Evolutionary conservation across 2,329 filamentous ascomycete species (phyloP), one percentile per base, ranked within the genome.

Genomic region (Phyllosticta ampelicida): DNA sequence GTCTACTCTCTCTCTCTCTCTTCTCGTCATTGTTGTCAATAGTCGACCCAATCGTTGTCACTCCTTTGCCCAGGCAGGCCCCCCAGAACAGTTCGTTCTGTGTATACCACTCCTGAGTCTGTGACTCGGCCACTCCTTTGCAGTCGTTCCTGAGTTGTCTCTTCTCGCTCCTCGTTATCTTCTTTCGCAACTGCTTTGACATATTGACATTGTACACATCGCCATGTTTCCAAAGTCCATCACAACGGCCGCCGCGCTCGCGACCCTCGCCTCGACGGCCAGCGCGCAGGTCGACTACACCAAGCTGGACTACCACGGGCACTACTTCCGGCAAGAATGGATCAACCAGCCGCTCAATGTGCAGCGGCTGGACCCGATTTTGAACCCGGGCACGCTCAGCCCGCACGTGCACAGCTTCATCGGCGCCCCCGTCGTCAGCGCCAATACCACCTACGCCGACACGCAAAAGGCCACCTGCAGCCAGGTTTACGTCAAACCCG

Each of bases 291-390:
- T 58, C 36, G 56, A 58, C 51, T 58, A 48, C 44, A 63, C 66
- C 20, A 70, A 67, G 6, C 69, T 70, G 60, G 65, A 69, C 56
- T 72, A 70, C 64, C 60, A 61, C 56, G 70, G 70, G n/a, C 64
- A 69, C 51, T 73, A 73, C 61, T 73, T 73, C 64, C 67, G 65
- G 61, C 70, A 68, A 64, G 71, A 73, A 61, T 70, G 70, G 54
- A 61, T 53, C 49, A 68, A 68, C 28, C 56, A 60, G 50, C 64
- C 69, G 20, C 62, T 72, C 66, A 68, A 65, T 63, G 69, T 70
- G 55, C 68, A 71, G 62, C 65, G 68, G 51, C 61, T 72, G 28
- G 71, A 73, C 49, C 70, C 71, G 20, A 68, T 67, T 48, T 61
- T 72, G 6, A 66, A 62, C 54, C 71, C 71, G 13, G 71, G 70